Percentiles rank a stretch among this genome's conserved stretches.
phyloP scores from a whole-genome alignment of 2,329 filamentous ascomycete genomes.

The Bipolaris zeicola region DNA sequence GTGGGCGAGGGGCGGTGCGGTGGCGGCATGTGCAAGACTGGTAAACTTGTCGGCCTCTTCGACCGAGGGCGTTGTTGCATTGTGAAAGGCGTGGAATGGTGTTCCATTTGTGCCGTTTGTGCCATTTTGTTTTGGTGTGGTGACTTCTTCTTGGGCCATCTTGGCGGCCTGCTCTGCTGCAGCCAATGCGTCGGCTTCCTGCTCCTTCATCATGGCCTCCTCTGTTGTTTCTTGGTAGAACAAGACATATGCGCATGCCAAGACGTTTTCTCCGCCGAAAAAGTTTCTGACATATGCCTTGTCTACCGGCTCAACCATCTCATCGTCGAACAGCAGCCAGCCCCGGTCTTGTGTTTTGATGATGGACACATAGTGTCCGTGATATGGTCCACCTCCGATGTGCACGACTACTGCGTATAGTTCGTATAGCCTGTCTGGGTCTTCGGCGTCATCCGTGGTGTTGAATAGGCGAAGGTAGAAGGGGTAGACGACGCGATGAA shows the following conservation, averaged over 20 bases:
- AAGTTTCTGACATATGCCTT: constrained; percentile 97
- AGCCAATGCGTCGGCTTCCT: constrained; percentile 74
- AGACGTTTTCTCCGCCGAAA: constrained; percentile 83
- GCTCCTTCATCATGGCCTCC: constrained; percentile 73
- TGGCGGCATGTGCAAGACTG: constrained; percentile 69
- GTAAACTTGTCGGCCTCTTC: constrained; percentile 58
- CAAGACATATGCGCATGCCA: constrained; percentile 93
- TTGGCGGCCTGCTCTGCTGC: constrained; percentile 46
- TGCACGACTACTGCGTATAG: constrained; percentile 97
- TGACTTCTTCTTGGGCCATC: constrained; percentile 62
- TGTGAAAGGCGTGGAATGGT: constrained; percentile 41
- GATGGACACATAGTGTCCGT: constrained; percentile 96
- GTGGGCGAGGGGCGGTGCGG: constrained; percentile 58
- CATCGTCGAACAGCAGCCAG: constrained; percentile 96
- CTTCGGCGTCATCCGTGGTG: constrained; percentile 92
- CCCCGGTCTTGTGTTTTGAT: constrained; percentile 96
- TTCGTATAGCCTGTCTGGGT: constrained; percentile 93
- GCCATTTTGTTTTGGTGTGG: constrained; percentile 56
- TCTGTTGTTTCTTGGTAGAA: constrained; percentile 93
- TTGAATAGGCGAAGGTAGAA: constrained; percentile 97
- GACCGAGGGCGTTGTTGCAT: constrained; percentile 47
- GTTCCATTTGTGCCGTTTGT: constrained; percentile 46
- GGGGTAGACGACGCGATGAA: constrained; percentile 95
- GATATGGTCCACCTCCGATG: constrained; percentile 94
- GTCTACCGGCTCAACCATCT: constrained; percentile 97